A percentile compares a stretch with the other conserved stretches of the same genome.
These are phyloP conservation scores for Xylaria telfairii DNA, from an alignment of 495 filamentous ascomycete species.

Conservation along the genomic window DNA sequence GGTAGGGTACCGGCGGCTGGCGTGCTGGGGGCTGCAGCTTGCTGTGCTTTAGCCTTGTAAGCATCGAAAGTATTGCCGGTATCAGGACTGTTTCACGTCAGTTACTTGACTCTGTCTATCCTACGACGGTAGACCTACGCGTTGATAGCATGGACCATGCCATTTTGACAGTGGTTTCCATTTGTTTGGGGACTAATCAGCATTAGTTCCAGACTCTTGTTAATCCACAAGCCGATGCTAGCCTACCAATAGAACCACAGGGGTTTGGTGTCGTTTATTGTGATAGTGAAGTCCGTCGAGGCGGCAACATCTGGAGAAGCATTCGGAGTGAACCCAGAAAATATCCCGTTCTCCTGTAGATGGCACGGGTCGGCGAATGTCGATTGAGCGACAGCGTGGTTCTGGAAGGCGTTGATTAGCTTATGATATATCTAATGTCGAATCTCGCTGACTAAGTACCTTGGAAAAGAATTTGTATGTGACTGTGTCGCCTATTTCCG, in stretches of 20 bases:
- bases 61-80: constrained; percentile 45
- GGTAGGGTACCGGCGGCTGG: constrained; percentile 41
- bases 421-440: not conserved
- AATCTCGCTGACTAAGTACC: constrained; percentile 28
- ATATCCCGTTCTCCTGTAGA: constrained; percentile 54
- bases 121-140: constrained; percentile 34
- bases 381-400: constrained; percentile 67
- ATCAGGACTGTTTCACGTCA: constrained; percentile 35
- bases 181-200: constrained; percentile 38
- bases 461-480: constrained; percentile 66
- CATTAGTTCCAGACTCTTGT: constrained; percentile 14
- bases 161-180: constrained; percentile 49
- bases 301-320: constrained; percentile 39
- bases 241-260: constrained; percentile 65
- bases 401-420: constrained; percentile 35
- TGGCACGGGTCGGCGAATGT: constrained; percentile 65
- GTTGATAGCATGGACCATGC: constrained; percentile 51
- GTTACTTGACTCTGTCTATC: not conserved
- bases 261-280: constrained; percentile 62
- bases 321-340: constrained; percentile 55
- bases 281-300: constrained; percentile 59
- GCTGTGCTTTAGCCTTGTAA: constrained; percentile 39
- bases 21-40: constrained; percentile 38
- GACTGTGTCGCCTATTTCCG: constrained; percentile 53
- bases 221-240: constrained; percentile 28